Percentiles rank a stretch among this genome's conserved stretches.
Conservation (phyloP, 2,329 filamentous ascomycete species). For the Colletotrichum echinochloae region DNA sequence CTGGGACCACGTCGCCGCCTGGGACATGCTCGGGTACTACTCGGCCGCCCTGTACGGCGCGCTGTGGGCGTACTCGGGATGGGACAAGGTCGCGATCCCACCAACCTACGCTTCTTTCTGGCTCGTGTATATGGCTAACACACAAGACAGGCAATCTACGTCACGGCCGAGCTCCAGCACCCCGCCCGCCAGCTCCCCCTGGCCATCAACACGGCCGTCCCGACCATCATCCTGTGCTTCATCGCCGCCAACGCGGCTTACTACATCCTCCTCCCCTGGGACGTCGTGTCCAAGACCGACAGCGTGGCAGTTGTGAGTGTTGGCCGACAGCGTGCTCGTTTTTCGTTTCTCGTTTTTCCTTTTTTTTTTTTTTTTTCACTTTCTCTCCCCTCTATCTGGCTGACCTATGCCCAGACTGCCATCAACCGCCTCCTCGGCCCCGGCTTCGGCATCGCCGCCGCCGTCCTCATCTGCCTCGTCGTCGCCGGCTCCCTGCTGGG, state of each 20-base stretch:
- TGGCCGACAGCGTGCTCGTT: no score
- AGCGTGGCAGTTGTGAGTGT: slow-evolving; percentile 70
- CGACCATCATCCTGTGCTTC: slow-evolving; percentile 70
- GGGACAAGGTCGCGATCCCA: slow-evolving; percentile 68
- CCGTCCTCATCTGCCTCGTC: slow-evolving; percentile 68
- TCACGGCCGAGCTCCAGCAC: slow-evolving; percentile 64
- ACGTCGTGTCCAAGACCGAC: slow-evolving; percentile 67
- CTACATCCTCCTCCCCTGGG: slow-evolving; percentile 72
- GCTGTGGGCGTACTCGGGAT: slow-evolving; percentile 74
- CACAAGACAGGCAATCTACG: slow-evolving; percentile 61
- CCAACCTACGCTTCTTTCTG: background rate
- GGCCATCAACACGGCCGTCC: slow-evolving; percentile 71
- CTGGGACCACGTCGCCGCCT: slow-evolving; percentile 62
- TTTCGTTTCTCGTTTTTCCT: no score
- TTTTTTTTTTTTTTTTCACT: no score
- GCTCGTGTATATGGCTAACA: background rate
- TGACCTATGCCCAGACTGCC: slow-evolving; percentile 58
- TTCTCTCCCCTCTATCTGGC: no score
- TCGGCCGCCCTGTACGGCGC: slow-evolving; percentile 72
- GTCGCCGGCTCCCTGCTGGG: slow-evolving; percentile 72
- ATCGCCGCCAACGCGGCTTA: slow-evolving; percentile 71
- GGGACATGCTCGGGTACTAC: slow-evolving; percentile 71
- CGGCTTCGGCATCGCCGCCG: slow-evolving; percentile 64
- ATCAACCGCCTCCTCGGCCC: slow-evolving; percentile 66
- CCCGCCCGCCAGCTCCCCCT: slow-evolving; percentile 68